Percentiles rank a stretch among this genome's conserved stretches.
phyloP scores from a whole-genome alignment of 176 grass and related monocot genomes.

The Eragrostis curvula region DNA sequence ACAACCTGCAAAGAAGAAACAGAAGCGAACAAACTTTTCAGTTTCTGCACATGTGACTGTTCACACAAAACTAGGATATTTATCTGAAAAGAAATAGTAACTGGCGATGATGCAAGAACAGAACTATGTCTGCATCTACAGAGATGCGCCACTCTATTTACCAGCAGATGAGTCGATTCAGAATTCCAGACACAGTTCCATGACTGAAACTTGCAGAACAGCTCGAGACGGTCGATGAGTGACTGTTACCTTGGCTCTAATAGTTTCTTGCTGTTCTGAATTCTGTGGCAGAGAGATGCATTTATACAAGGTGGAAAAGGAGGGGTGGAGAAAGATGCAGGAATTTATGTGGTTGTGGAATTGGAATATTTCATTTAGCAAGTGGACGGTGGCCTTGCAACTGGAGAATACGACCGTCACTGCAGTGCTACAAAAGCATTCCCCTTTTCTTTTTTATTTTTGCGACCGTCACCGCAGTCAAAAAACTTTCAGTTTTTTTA shows the following conservation, averaged over 20 bases:
- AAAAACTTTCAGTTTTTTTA: neutral
- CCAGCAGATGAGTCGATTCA: neutral
- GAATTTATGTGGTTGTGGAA: neutral
- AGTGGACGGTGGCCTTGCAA: neutral
- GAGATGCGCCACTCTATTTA: neutral
- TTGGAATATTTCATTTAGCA: neutral
- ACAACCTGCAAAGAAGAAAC: neutral
- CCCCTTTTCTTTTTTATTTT: neutral
- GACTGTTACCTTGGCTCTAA: neutral
- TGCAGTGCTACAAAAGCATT: neutral
- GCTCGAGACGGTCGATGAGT: neutral
- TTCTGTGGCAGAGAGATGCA: neutral
- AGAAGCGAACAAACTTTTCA: slow-evolving; percentile 9
- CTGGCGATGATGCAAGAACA: neutral
- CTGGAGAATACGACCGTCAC: neutral
- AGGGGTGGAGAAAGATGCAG: neutral
- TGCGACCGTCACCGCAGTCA: neutral
- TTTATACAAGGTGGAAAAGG: neutral
- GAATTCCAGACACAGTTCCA: neutral
- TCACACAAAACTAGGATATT: neutral
- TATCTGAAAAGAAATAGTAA: neutral
- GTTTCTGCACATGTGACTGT: neutral
- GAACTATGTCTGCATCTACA: neutral
- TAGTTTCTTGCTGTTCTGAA: neutral
- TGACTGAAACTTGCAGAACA: neutral